phyloP scores from a whole-genome alignment of 768 basidiomycete genomes.

The Tremella mesenterica region DNA sequence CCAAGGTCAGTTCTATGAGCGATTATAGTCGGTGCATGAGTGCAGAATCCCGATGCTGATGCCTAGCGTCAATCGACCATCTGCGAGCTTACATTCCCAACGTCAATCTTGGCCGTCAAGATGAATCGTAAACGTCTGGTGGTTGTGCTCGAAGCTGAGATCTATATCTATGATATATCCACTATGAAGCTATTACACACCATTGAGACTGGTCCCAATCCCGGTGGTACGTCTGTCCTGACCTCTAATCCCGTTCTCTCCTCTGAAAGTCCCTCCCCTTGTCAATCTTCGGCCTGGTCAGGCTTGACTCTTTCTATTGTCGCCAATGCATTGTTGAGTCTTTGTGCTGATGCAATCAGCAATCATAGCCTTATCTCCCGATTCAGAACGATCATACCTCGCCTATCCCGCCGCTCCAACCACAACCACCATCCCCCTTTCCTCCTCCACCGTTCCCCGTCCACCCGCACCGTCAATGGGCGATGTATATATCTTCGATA shows the following conservation, averaged over 20 bases:
- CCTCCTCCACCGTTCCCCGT: constrained; percentile 47
- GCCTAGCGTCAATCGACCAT: constrained; percentile 90
- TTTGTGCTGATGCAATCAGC: constrained; percentile 49
- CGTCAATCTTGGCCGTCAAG: constrained; percentile 93
- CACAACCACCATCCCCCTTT: constrained; percentile 54
- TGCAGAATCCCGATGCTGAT: neutral
- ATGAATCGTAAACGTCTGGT: constrained; percentile 93
- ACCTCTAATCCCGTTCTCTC: no score
- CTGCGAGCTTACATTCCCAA: constrained; percentile 95
- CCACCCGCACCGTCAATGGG: constrained; percentile 46
- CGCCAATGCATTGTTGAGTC: neutral
- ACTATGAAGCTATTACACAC: constrained; percentile 97
- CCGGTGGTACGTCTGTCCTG: constrained; percentile 63
- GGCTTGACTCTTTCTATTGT: neutral
- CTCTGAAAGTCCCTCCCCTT: no score
- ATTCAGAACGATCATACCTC: constrained; percentile 83
- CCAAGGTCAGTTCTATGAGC: constrained; percentile 60
- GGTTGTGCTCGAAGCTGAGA: constrained; percentile 91
- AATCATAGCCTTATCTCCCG: constrained; percentile 88
- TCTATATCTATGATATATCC: constrained; percentile 97
- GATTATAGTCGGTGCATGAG: neutral
- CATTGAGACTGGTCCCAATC: constrained; percentile 92
- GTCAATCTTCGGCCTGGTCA: neutral
- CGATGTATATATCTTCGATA: constrained; percentile 91
- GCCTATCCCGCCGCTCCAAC: constrained; percentile 94